Percentiles rank a stretch among this genome's conserved stretches.
phyloP scores from a whole-genome alignment of 73 alveolate species.

The Paramecium pentaurelia region DNA sequence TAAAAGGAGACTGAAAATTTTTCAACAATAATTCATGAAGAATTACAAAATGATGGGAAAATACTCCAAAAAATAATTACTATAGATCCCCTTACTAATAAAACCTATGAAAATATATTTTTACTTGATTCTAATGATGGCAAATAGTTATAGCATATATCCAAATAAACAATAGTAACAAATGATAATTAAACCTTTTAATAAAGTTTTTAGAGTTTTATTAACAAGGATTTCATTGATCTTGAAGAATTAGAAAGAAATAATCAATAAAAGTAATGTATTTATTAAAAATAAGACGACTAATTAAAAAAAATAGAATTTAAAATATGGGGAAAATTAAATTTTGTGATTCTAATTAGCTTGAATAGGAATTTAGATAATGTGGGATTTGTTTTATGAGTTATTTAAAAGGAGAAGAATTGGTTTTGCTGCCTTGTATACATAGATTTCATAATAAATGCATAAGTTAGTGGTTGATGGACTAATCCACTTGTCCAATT shows the following conservation, averaged over 20 bases:
- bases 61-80: neutral
- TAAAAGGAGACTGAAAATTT: neutral
- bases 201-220: neutral
- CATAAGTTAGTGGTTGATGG: neutral
- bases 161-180: neutral
- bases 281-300: neutral
- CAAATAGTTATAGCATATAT: neutral
- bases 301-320: neutral
- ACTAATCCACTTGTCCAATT: neutral
- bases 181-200: neutral
- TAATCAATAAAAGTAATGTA: neutral
- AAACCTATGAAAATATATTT: neutral
- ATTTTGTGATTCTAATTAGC: neutral
- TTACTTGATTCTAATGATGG: neutral
- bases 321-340: neutral
- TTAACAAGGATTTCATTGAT: neutral
- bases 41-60: neutral
- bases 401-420: neutral
- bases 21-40: neutral
- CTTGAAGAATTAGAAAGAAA: too few relatives aligned
- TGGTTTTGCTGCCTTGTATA: neutral
- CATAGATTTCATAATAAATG: constrained; percentile 1
- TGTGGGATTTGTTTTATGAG: neutral
- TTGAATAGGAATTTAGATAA: neutral
- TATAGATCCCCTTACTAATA: neutral